Evolutionary conservation across 176 grass and related monocot species (phyloP), one percentile per base, ranked within the genome.

Genomic region (Echinochloa phyllopogon): DNA sequence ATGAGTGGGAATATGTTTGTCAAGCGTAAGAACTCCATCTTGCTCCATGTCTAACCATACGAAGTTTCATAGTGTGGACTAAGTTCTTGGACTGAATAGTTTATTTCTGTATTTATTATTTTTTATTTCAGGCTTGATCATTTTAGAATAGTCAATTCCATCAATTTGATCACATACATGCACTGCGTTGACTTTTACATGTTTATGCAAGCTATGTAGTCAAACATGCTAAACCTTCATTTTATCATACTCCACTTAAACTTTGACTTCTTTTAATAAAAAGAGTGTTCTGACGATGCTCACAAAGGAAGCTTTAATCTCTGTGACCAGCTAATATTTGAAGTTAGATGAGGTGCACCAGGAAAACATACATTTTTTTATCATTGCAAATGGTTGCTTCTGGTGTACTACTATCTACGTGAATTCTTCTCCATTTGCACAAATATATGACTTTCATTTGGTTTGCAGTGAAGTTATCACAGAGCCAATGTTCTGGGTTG

Each of bases 401-500:
- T 57, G 24, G 42, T 58, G 16, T 44, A 64, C 63, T 70, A 56
- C 36, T 38, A 53, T 64, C 3, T 14, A 14, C 9, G 69, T 25
- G 3, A 8, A n/a, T 83, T 38, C 74, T 69, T 72, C 6, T 78
- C 24, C 39, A 37, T 49, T 82, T 83, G 29, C 64, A 84, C 52
- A 62, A 75, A 83, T 23, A 29, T 66, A 10, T 51, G 13, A 77
- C 5, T 65, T 75, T 69, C 45, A 66, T 74, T 86, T 72, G 60
- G 57, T 90, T 20, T 87, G 75, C 82, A 97, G 94, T 55, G 87
- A 94, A 47, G 91, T 88, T 59, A 87, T 90, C n/a, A 78, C 7
- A 75, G 89, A 94, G 29, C 92, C 92, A 6, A 97, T 97, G 88
- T 97, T 97, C 70, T 97, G 90, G 92, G n/a, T 91, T 49, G 80